A percentile compares a stretch with the other conserved stretches of the same genome.
Evolutionary conservation across 176 grass and related monocot species (phyloP).

Genomic region (Oryza brachyantha): DNA sequence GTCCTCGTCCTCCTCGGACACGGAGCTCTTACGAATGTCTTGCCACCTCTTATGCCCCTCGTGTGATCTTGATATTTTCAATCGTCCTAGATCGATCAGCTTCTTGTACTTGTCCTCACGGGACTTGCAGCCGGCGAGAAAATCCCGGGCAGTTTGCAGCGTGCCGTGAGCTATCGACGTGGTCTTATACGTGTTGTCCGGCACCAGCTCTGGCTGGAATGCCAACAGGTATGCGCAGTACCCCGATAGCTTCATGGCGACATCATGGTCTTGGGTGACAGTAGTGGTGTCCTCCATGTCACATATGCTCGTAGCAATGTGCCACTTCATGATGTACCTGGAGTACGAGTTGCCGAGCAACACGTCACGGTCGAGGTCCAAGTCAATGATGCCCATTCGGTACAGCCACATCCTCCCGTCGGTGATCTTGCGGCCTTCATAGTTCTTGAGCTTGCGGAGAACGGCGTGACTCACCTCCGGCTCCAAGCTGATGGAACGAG

Average conservation of each 20-base stretch:
- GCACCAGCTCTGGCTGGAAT: neutral
- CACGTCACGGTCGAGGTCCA: neutral
- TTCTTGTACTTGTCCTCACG: too few species aligned
- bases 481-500: neutral
- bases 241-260: slow-evolving; percentile 7
- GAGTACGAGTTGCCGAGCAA: neutral
- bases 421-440: neutral
- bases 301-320: slow-evolving; percentile 24
- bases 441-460: neutral
- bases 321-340: neutral
- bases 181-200: neutral
- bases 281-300: neutral
- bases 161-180: neutral
- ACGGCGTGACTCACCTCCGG: neutral
- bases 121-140: neutral
- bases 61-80: too few species aligned
- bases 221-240: slow-evolving; percentile 6
- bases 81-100: too few species aligned
- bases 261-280: neutral
- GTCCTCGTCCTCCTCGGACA: too few species aligned
- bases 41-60: too few species aligned
- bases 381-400: neutral
- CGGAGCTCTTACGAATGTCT: too few species aligned
- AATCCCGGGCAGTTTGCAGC: neutral
- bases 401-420: neutral